Conservation (phyloP, 345 rosid genomes). For the Corymbia maculata region DNA sequence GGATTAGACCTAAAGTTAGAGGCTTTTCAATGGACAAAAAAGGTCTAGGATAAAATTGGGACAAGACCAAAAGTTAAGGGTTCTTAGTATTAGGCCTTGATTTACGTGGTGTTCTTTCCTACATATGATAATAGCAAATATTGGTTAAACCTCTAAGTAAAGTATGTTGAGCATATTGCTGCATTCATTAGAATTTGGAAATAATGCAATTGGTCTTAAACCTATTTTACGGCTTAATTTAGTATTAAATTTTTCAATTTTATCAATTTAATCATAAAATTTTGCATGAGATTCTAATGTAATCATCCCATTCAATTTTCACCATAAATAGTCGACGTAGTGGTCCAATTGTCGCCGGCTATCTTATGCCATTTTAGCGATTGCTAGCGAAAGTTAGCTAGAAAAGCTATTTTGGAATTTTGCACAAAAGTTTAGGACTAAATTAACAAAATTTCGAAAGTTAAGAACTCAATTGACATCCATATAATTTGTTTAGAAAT, state of each 20-base stretch:
- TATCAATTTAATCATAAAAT: rapidly evolving
- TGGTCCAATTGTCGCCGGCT: rapidly evolving
- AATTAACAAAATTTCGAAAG: not conserved
- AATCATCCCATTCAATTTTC: not conserved
- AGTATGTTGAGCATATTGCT: not conserved
- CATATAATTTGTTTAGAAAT: not conserved
- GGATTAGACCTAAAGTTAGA: not conserved
- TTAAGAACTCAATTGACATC: not conserved
- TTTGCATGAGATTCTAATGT: rapidly evolving
- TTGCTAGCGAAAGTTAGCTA: rapidly evolving
- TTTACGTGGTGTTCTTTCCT: not conserved
- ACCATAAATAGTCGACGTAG: rapidly evolving
- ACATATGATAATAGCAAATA: not conserved
- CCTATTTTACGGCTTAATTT: rapidly evolving
- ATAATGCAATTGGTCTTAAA: not conserved
- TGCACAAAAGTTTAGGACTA: not conserved
- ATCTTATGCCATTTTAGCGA: rapidly evolving
- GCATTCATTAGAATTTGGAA: not conserved
- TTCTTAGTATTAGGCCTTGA: not conserved
- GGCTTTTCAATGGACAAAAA: not conserved
- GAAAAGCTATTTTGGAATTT: rapidly evolving
- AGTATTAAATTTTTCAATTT: not conserved
- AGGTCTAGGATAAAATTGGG: not conserved
- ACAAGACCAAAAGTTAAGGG: not conserved
- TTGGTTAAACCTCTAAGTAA: not conserved